Evolutionary conservation across 352 stramenopile genomes (phyloP).

Genomic region (Bremia lactucae): DNA sequence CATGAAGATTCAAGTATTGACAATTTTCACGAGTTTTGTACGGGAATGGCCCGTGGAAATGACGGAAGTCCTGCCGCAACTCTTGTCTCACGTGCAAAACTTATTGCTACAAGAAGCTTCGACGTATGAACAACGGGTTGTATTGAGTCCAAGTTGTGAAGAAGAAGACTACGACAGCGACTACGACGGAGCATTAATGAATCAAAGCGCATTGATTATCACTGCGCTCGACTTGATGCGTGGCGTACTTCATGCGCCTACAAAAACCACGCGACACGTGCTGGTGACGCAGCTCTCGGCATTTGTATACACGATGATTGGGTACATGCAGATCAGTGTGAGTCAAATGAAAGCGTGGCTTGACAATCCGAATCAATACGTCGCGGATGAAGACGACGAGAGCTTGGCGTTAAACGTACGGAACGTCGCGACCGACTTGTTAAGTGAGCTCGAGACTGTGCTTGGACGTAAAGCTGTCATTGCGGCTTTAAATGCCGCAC

Average conservation of each 20-base stretch:
- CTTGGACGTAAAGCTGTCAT: constrained; percentile 54
- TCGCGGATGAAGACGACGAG: constrained; percentile 78
- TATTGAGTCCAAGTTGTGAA: constrained; percentile 36
- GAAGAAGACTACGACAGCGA: constrained; percentile 75
- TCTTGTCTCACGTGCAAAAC: constrained; percentile 59
- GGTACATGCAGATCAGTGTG: constrained; percentile 77
- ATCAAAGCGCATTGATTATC: constrained; percentile 55
- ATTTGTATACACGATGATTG: constrained; percentile 72
- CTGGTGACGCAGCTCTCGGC: constrained; percentile 43
- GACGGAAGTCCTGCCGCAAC: constrained; percentile 52
- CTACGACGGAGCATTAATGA: constrained; percentile 51
- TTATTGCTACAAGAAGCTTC: constrained; percentile 34
- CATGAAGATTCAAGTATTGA: constrained; percentile 71
- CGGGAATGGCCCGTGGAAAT: constrained; percentile 79
- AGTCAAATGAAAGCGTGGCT: constrained; percentile 67
- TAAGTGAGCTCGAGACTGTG: constrained; percentile 52
- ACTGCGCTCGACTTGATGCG: constrained; percentile 68
- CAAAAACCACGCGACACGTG: constrained; percentile 66
- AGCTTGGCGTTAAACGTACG: constrained; percentile 71
- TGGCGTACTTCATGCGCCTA: constrained; percentile 55
- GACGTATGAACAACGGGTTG: constrained; percentile 45
- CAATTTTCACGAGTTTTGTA: constrained; percentile 65
- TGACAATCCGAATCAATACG: constrained; percentile 77
- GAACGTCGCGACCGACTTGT: constrained; percentile 53
- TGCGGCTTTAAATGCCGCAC: constrained; percentile 39